Conservation (phyloP, 805 yeast species). For the Sugiyamaella qingdaonensis region DNA sequence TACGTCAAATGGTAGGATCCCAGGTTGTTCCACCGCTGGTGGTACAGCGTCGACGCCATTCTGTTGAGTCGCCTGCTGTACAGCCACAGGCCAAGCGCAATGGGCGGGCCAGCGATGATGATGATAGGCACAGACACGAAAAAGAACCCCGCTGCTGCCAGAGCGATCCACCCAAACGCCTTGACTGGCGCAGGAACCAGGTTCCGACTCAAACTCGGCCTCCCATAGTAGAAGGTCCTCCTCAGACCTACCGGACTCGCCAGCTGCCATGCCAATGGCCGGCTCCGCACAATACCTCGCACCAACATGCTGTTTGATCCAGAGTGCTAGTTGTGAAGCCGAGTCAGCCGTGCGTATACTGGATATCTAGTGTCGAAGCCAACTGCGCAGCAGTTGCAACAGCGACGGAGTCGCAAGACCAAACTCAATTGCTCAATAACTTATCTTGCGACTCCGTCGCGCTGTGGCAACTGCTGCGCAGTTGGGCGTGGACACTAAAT, state of each 20-base stretch:
- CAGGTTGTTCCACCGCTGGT: conserved; percentile 25
- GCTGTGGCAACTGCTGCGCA: too few species aligned
- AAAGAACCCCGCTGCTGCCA: conserved; percentile 20
- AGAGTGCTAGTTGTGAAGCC: too few species aligned
- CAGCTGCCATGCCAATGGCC: too few species aligned
- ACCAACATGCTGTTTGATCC: too few species aligned
- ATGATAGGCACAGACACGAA: conserved; percentile 22
- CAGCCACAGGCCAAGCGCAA: conserved; percentile 17
- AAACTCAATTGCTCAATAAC: too few species aligned
- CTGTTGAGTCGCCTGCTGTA: conserved; percentile 13
- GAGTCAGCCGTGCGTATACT: too few species aligned
- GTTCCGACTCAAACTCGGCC: neutral
- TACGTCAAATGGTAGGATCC: conserved; percentile 20
- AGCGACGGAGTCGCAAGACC: too few species aligned
- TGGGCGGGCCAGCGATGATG: conserved; percentile 22
- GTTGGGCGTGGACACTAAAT: too few species aligned
- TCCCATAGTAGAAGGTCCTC: neutral
- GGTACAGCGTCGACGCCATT: conserved; percentile 14
- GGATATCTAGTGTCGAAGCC: too few species aligned
- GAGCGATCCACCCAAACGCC: conserved; percentile 18
- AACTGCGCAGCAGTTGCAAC: too few species aligned
- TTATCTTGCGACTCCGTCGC: too few species aligned
- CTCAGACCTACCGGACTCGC: neutral
- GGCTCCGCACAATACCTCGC: too few species aligned
- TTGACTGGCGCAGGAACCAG: conserved; percentile 23